Conservation (phyloP, 2,329 filamentous ascomycete genomes). For the Dothistroma septosporum region DNA sequence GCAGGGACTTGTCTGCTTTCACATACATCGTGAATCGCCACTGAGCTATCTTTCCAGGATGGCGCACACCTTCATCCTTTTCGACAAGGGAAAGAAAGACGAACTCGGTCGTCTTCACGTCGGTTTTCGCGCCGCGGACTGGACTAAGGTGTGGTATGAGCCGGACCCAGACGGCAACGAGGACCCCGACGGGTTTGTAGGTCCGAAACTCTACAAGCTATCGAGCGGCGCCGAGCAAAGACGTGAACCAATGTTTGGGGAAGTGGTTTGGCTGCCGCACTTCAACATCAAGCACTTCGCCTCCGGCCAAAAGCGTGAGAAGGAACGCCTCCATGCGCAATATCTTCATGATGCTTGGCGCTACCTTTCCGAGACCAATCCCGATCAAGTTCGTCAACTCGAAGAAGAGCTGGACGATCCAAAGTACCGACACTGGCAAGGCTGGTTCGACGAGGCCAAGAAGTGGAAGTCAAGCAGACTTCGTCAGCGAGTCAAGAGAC, state of each 20-base stretch:
- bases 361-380: constrained; percentile 21
- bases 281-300: constrained; percentile 7
- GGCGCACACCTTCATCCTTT: neutral
- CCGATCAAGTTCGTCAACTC: constrained; percentile 48
- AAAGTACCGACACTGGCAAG: constrained; percentile 25
- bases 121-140: neutral
- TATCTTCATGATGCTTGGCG: constrained; percentile 14
- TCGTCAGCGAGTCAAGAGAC: neutral
- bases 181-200: constrained; percentile 3
- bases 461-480: constrained; percentile 10
- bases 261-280: constrained; percentile 14
- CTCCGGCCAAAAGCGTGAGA: neutral
- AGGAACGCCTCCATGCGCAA: constrained; percentile 9
- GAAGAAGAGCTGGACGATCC: constrained; percentile 50
- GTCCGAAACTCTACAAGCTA: neutral
- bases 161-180: neutral
- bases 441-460: constrained; percentile 3
- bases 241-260: constrained; percentile 14
- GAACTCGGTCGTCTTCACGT: constrained; percentile 1
- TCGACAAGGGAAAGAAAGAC: neutral
- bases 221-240: neutral
- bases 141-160: constrained; percentile 5
- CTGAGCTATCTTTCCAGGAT: neutral
- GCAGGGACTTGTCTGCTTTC: neutral
- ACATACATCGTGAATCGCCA: neutral